Evolutionary conservation across 2,329 filamentous ascomycete genomes (phyloP).

Genomic region (Cladobotryum protrusum): DNA sequence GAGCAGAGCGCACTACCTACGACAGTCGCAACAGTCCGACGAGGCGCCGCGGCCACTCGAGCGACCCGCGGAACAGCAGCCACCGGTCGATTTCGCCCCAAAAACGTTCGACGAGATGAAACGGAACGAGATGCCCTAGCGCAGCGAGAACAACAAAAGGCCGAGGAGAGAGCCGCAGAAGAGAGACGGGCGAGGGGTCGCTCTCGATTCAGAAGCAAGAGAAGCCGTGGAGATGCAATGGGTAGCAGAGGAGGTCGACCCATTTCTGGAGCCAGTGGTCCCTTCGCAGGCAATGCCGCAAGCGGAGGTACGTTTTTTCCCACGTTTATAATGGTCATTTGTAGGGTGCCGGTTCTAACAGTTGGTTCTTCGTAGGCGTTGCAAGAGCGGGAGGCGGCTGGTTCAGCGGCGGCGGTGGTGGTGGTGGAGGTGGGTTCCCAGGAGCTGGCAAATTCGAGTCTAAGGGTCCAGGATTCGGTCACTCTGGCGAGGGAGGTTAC

Average conservation of each 20-base stretch:
- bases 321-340: slow-evolving; percentile 7
- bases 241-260: slow-evolving; percentile 33
- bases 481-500: slow-evolving; percentile 23
- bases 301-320: slow-evolving; percentile 16
- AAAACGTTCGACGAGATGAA: slow-evolving; percentile 44
- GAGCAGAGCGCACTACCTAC: slow-evolving; percentile 11
- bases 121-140: slow-evolving; percentile 43
- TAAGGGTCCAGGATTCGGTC: slow-evolving; percentile 34
- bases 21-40: slow-evolving; percentile 10
- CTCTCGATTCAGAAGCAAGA: slow-evolving; percentile 35
- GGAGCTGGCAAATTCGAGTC: slow-evolving; percentile 28
- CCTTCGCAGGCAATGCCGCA: slow-evolving; percentile 30
- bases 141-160: slow-evolving; percentile 38
- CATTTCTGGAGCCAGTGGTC: slow-evolving; percentile 32
- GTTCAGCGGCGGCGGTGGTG: slow-evolving; percentile 26
- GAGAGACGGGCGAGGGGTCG: slow-evolving; percentile 34
- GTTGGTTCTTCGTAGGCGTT: slow-evolving; percentile 11
- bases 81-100: slow-evolving; percentile 40
- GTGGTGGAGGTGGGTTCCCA: slow-evolving; percentile 23
- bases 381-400: slow-evolving; percentile 21
- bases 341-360: neutral
- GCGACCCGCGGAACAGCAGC: slow-evolving; percentile 28
- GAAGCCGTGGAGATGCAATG: slow-evolving; percentile 40
- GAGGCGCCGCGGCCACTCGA: slow-evolving; percentile 20
- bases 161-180: slow-evolving; percentile 34